These are phyloP conservation scores for Paracorniculantispora psalliotae DNA, from an alignment of 2,329 filamentous ascomycete genomes.

Conservation along the genomic window DNA sequence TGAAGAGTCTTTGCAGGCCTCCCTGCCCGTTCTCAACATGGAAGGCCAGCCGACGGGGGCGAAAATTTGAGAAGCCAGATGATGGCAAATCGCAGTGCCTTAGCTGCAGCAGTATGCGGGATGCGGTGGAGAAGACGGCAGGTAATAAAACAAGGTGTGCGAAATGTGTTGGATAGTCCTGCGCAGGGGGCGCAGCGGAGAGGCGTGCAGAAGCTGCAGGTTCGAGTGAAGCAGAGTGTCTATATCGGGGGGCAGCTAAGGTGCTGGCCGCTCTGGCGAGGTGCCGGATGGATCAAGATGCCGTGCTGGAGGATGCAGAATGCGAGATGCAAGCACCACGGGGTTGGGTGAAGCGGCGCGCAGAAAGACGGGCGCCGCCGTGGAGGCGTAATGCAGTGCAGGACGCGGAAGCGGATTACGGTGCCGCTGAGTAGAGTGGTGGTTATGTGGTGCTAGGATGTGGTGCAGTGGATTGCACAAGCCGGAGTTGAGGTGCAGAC, in stretches of 20 bases:
- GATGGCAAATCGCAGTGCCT: neutral
- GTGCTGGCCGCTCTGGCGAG: neutral
- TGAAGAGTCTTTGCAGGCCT: neutral
- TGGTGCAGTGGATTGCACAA: neutral
- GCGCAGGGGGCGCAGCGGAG: neutral
- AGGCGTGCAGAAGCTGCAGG: neutral
- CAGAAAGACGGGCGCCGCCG: neutral
- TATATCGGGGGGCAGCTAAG: constrained; percentile 3
- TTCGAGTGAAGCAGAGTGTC: neutral
- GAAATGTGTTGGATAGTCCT: neutral
- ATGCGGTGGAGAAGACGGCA: constrained; percentile 2
- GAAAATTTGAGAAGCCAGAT: neutral
- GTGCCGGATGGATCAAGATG: constrained; percentile 8
- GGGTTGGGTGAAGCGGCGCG: neutral
- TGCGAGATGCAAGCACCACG: constrained; percentile 1
- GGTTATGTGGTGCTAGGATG: constrained; percentile 1
- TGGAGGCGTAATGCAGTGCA: constrained; percentile 1
- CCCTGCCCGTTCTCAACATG: neutral
- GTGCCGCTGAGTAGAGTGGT: neutral
- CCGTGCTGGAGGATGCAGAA: constrained; percentile 1
- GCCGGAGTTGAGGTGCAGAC: neutral
- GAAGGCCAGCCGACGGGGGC: neutral
- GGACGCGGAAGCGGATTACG: constrained; percentile 3
- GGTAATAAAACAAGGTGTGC: neutral
- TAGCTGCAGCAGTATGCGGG: constrained; percentile 6